Evolutionary conservation across 2,329 filamentous ascomycete species (phyloP).

Genomic region (Mycosphaerella sp.): DNA sequence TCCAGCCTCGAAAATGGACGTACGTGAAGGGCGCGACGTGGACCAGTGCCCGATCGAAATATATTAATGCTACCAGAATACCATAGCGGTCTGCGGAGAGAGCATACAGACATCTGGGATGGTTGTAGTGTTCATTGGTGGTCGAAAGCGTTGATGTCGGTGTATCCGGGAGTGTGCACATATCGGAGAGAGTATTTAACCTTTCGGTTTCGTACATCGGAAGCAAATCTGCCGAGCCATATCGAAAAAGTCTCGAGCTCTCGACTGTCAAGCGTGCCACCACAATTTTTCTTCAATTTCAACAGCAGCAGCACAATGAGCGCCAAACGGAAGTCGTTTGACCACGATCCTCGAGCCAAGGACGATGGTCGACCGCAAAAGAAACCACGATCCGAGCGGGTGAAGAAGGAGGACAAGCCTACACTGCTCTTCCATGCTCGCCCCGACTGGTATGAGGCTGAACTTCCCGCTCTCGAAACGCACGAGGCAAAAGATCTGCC

Average conservation of each 20-base stretch:
- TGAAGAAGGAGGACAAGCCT: conserved; percentile 15
- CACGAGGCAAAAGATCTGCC: conserved; percentile 42
- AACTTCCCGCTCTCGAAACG: conserved; percentile 48
- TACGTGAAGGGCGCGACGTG: conserved; percentile 14
- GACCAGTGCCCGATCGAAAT: background rate
- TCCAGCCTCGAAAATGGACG: conserved; percentile 1
- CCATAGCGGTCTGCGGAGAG: conserved; percentile 2
- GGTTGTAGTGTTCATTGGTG: background rate
- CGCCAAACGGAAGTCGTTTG: conserved; percentile 32
- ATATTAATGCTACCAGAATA: background rate
- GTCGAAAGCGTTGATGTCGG: background rate
- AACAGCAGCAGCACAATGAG: conserved; percentile 26
- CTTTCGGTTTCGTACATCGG: background rate
- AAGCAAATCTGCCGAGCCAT: background rate
- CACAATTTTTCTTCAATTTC: background rate
- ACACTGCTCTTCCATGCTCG: conserved; percentile 48
- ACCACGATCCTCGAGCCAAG: conserved; percentile 19
- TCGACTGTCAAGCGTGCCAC: background rate
- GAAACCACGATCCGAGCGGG: conserved; percentile 24
- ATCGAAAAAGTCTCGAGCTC: conserved; percentile 5
- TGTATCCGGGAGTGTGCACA: background rate
- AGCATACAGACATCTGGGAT: background rate
- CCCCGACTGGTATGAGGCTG: conserved; percentile 60
- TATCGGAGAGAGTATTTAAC: background rate
- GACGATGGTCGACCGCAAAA: conserved; percentile 23